A percentile compares a stretch with the other conserved stretches of the same genome.
Conservation (phyloP, 176 grass and related monocot species). For the Pontederia paniculata region DNA sequence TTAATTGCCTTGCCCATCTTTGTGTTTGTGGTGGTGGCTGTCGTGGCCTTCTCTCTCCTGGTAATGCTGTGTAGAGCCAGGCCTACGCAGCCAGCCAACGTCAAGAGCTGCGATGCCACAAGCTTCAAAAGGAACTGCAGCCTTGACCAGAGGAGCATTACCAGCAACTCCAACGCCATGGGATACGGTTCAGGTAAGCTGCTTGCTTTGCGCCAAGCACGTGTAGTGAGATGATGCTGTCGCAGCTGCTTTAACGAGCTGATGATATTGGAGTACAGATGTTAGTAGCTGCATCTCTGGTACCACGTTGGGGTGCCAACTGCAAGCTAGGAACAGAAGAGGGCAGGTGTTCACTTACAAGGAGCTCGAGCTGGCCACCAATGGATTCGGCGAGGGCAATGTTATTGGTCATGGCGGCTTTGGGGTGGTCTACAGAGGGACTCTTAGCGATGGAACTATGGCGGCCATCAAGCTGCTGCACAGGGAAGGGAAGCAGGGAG, state of each 20-base stretch:
- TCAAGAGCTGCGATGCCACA: no score
- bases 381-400: slow-evolving; percentile 65
- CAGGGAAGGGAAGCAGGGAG: slow-evolving; percentile 57
- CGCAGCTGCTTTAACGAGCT: no score
- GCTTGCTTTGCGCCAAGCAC: no score
- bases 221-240: no score
- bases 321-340: slow-evolving; percentile 34
- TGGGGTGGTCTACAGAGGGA: slow-evolving; percentile 56
- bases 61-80: no score
- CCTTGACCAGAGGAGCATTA: no score
- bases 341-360: slow-evolving; percentile 86
- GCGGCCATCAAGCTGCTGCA: slow-evolving; percentile 72
- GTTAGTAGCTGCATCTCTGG: slow-evolving; percentile 58
- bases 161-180: no score
- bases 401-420: slow-evolving; percentile 43
- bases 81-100: no score
- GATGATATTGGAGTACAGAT: not conserved
- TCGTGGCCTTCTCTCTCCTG: no score
- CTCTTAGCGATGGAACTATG: slow-evolving; percentile 55
- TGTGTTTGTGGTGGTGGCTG: no score
- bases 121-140: slow-evolving; percentile 3
- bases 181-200: no score
- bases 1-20: no score
- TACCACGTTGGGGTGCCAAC: slow-evolving; percentile 38
- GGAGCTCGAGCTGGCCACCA: slow-evolving; percentile 73